Evolutionary conservation across 306 rosid species (phyloP).

Genomic region (Hippophae gyantsensis): DNA sequence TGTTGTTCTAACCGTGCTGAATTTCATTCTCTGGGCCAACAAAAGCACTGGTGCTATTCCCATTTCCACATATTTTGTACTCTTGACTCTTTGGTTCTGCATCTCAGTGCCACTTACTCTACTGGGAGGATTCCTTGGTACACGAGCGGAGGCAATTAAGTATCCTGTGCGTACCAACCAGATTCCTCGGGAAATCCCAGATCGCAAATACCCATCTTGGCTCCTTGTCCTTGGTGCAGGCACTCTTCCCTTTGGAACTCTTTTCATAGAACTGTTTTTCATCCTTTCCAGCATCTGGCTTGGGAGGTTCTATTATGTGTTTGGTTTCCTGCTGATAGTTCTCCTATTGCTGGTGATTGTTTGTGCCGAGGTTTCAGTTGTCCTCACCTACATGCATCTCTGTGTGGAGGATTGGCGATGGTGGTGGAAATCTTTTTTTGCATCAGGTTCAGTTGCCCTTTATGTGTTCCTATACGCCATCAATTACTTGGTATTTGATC

Average conservation of each 20-base stretch:
- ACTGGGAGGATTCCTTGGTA: slow-evolving; percentile 76
- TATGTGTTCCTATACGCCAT: slow-evolving; percentile 89
- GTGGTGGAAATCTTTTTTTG: slow-evolving; percentile 99
- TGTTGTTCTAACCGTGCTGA: slow-evolving; percentile 61
- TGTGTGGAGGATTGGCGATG: slow-evolving; percentile 98
- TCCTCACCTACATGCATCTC: slow-evolving; percentile 94
- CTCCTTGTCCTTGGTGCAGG: slow-evolving; percentile 95
- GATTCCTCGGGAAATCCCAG: slow-evolving; percentile 90
- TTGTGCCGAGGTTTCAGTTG: slow-evolving; percentile 95
- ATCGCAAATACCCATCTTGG: slow-evolving; percentile 92
- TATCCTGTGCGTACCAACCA: slow-evolving; percentile 90
- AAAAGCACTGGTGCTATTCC: slow-evolving; percentile 91
- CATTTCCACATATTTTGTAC: slow-evolving; percentile 67
- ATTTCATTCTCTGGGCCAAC: slow-evolving; percentile 91
- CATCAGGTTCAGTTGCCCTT: slow-evolving; percentile 84
- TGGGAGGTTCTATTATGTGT: slow-evolving; percentile 90
- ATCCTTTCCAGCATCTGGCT: slow-evolving; percentile 98
- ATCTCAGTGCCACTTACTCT: slow-evolving; percentile 93
- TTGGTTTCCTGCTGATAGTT: slow-evolving; percentile 81
- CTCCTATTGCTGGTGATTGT: slow-evolving; percentile 62
- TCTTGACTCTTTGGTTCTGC: slow-evolving; percentile 90
- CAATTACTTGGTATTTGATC: slow-evolving; percentile 86
- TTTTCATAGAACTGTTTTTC: slow-evolving; percentile 92
- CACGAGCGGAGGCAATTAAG: slow-evolving; percentile 60
- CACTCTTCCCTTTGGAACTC: slow-evolving; percentile 94